phyloP scores from a whole-genome alignment of 1,284 basidiomycete genomes.

The Pholiota adiposa region DNA sequence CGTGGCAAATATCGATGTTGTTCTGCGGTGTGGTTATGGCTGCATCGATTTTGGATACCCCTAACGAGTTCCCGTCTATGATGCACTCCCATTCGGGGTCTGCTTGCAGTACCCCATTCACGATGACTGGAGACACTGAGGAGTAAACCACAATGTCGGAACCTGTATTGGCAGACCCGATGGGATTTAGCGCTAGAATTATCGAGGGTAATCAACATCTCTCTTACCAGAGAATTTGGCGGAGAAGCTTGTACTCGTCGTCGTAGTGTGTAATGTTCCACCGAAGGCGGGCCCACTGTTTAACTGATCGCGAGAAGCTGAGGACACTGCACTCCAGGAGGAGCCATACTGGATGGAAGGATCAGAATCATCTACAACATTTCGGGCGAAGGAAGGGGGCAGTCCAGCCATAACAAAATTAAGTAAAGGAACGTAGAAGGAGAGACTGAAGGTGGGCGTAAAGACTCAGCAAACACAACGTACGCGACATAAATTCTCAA shows the following conservation, averaged over 20 bases:
- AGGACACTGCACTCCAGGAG: neutral
- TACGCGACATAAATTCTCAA: neutral
- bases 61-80: neutral
- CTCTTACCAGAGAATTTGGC: neutral
- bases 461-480: neutral
- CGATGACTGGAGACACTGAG: neutral
- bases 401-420: neutral
- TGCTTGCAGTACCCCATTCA: neutral
- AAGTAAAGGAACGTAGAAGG: neutral
- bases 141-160: neutral
- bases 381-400: neutral
- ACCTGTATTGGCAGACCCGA: neutral
- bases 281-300: slow-evolving; percentile 2
- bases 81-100: slow-evolving; percentile 3
- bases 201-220: neutral
- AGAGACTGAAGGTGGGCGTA: neutral
- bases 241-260: neutral
- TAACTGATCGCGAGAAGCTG: neutral
- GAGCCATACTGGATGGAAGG: neutral
- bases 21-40: slow-evolving; percentile 4
- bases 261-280: neutral
- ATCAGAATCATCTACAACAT: neutral
- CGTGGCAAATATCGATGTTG: slow-evolving; percentile 1
- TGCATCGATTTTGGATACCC: neutral
- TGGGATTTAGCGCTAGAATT: neutral